These are phyloP conservation scores for Dicorynia guianensis DNA, from an alignment of 306 rosid species.

Conservation along the genomic window DNA sequence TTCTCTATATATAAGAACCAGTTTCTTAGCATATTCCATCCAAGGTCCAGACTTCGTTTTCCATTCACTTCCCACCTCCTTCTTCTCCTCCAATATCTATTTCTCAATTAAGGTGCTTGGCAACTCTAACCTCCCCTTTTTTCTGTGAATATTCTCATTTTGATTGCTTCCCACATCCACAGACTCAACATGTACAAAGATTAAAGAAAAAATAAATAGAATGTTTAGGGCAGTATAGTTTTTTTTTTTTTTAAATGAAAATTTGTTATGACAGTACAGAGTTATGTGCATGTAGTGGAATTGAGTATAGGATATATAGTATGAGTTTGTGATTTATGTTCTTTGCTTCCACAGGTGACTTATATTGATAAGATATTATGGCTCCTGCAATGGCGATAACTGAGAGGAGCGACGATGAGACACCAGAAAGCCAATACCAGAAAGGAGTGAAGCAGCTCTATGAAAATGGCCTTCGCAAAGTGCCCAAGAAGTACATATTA, in stretches of 20 bases:
- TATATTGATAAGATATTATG: constrained; percentile 35
- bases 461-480: constrained; percentile 62
- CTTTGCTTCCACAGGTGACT: constrained; percentile 18
- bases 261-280: no score
- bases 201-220: neutral
- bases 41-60: neutral
- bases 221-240: no score
- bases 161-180: neutral
- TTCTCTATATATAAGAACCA: constrained; percentile 37
- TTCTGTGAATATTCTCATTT: constrained; percentile 26
- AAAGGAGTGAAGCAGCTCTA: constrained; percentile 77
- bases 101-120: constrained; percentile 39
- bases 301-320: neutral
- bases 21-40: neutral
- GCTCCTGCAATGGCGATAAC: constrained; percentile 62
- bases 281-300: neutral
- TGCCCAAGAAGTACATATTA: constrained; percentile 73
- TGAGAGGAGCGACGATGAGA: constrained; percentile 26
- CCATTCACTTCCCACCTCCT: neutral
- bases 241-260: no score
- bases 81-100: constrained; percentile 11
- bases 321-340: neutral
- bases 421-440: constrained; percentile 49
- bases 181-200: neutral
- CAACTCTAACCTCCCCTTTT: constrained; percentile 2